These are phyloP conservation scores for Penicillium brevicompactum DNA, from an alignment of 2,329 filamentous ascomycete genomes.

Conservation along the genomic window DNA sequence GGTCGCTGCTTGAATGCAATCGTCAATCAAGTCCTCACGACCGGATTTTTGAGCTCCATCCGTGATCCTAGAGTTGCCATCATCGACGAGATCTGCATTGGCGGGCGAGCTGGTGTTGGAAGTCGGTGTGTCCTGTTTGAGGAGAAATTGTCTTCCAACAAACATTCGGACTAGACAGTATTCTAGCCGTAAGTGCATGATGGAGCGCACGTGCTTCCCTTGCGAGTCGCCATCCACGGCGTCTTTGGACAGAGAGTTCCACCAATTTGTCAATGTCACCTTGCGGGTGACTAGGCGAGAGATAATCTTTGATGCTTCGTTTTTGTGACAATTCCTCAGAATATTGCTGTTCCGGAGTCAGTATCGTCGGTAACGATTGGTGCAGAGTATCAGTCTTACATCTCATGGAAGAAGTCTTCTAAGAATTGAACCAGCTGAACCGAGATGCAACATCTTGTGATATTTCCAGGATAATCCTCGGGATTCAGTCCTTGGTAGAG, in stretches of 20 bases:
- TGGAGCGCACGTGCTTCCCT: constrained; percentile 12
- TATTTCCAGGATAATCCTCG: constrained; percentile 34
- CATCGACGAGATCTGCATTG: neutral
- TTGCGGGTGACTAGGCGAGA: constrained; percentile 11
- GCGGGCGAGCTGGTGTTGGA: constrained; percentile 8
- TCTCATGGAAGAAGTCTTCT: constrained; percentile 23
- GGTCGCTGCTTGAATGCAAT: constrained; percentile 30
- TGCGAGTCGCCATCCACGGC: neutral
- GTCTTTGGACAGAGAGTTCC: constrained; percentile 8
- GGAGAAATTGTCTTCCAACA: constrained; percentile 52
- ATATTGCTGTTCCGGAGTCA: constrained; percentile 24
- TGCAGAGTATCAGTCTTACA: constrained; percentile 13
- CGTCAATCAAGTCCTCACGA: constrained; percentile 24
- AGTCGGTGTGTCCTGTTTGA: constrained; percentile 20
- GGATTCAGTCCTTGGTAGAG: constrained; percentile 9
- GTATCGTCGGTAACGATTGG: neutral
- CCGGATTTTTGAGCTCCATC: neutral
- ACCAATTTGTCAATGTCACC: constrained; percentile 14
- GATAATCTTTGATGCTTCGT: constrained; percentile 10
- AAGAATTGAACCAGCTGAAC: constrained; percentile 21
- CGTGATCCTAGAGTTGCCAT: neutral
- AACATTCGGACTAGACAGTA: constrained; percentile 54
- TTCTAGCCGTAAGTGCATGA: constrained; percentile 40
- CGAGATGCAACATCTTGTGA: constrained; percentile 41
- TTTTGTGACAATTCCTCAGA: constrained; percentile 16